Evolutionary conservation across 805 yeast genomes (phyloP).

Genomic region (Cyberlindnera euphorbiiphila): DNA sequence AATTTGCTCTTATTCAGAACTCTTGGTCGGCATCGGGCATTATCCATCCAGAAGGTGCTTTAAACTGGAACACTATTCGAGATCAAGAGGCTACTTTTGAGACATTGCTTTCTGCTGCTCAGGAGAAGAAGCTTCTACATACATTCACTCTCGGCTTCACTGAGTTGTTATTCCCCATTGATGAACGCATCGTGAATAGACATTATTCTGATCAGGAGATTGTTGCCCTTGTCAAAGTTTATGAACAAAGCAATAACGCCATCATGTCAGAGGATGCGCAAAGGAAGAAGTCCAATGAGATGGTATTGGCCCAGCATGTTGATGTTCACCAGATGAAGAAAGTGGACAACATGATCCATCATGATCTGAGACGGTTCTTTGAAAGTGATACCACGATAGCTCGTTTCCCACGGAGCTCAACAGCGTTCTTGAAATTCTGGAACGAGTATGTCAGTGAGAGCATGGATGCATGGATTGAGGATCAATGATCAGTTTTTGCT

Average conservation of each 20-base stretch:
- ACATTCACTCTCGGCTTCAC: conserved; percentile 22
- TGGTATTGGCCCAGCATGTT: neutral
- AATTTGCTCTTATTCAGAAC: conserved; percentile 11
- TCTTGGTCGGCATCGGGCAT: conserved; percentile 11
- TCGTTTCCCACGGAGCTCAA: conserved; percentile 15
- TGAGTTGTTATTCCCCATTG: conserved; percentile 34
- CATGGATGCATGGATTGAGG: conserved; percentile 12
- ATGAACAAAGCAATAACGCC: neutral
- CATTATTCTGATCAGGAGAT: conserved; percentile 35
- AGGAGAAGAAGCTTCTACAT: conserved; percentile 11
- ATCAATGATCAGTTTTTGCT: conserved; percentile 2
- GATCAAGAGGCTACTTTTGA: conserved; percentile 18
- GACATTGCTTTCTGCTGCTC: conserved; percentile 10
- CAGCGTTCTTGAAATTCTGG: conserved; percentile 16
- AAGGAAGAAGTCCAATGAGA: neutral
- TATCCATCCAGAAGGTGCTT: conserved; percentile 1
- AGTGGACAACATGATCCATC: conserved; percentile 12
- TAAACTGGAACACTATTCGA: conserved; percentile 3
- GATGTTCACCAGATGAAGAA: conserved; percentile 6
- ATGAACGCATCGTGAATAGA: conserved; percentile 32
- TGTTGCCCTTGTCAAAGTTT: conserved; percentile 16
- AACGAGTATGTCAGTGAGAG: conserved; percentile 19
- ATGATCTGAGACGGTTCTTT: conserved; percentile 17
- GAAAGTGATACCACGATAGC: conserved; percentile 5
- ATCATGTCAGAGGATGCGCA: neutral